Conservation (phyloP, 768 basidiomycete species). For the Serpula lacrymans region DNA sequence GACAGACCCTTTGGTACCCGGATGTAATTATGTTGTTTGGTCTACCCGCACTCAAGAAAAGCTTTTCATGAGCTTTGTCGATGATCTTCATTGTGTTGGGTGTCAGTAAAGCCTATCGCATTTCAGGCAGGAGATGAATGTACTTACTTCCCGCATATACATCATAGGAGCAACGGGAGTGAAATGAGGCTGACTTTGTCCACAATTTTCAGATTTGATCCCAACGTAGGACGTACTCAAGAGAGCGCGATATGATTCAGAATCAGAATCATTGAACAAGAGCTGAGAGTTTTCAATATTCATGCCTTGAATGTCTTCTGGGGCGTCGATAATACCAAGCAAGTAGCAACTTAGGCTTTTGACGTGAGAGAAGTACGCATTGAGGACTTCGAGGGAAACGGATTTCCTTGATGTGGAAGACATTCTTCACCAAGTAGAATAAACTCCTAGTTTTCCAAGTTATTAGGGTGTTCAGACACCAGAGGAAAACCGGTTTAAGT, state of each 20-base stretch:
- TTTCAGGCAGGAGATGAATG: not conserved
- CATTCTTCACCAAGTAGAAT: too few relatives aligned
- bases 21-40: slow-evolving; percentile 58
- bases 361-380: slow-evolving; percentile 42
- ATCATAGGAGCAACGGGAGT: slow-evolving; percentile 37
- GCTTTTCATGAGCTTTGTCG: slow-evolving; percentile 53
- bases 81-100: slow-evolving; percentile 43
- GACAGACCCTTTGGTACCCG: slow-evolving; percentile 62
- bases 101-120: not conserved
- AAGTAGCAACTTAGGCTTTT: slow-evolving; percentile 39
- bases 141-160: slow-evolving; percentile 53
- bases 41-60: slow-evolving; percentile 40
- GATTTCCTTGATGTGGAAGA: slow-evolving; percentile 1
- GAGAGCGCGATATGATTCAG: slow-evolving; percentile 29
- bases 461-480: too few relatives aligned
- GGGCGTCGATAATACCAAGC: slow-evolving; percentile 28
- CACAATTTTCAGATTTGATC: slow-evolving; percentile 18
- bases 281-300: slow-evolving; percentile 19
- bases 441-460: too few relatives aligned
- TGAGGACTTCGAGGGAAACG: slow-evolving; percentile 33
- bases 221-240: slow-evolving; percentile 49
- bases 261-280: slow-evolving; percentile 17
- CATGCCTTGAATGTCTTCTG: slow-evolving; percentile 6
- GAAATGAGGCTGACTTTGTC: slow-evolving; percentile 20
- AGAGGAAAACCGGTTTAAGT: too few relatives aligned